These are phyloP conservation scores for Chaetomiaceae sp. DNA, from an alignment of 2,329 filamentous ascomycete genomes.

Conservation along the genomic window DNA sequence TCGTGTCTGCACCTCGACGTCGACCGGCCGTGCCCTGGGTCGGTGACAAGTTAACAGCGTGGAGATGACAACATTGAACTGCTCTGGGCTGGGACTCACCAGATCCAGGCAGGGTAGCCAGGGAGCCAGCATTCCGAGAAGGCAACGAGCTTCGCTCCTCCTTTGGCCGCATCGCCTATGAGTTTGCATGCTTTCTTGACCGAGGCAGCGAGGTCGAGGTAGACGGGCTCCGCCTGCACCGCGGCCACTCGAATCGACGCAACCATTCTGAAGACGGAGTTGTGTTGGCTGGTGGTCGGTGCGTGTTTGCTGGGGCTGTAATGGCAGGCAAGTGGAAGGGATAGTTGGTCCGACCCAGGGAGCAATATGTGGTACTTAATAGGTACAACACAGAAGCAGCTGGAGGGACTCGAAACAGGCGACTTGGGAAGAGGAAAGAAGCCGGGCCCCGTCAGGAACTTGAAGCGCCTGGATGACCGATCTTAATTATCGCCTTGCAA, in stretches of 20 bases:
- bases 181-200: slow-evolving; percentile 45
- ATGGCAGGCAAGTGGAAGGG: background rate
- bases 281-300: background rate
- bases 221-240: slow-evolving; percentile 50
- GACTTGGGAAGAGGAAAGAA: background rate
- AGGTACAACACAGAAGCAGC: background rate
- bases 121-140: slow-evolving; percentile 43
- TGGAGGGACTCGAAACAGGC: background rate
- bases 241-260: slow-evolving; percentile 36
- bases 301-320: background rate
- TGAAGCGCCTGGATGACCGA: background rate
- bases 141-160: slow-evolving; percentile 44
- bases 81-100: slow-evolving; percentile 24
- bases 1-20: slow-evolving; percentile 27
- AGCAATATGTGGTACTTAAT: background rate
- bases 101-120: slow-evolving; percentile 43
- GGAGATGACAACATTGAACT: background rate
- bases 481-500: background rate
- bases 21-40: slow-evolving; percentile 31
- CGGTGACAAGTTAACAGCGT: background rate
- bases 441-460: background rate
- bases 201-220: slow-evolving; percentile 44
- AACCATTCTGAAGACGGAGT: background rate
- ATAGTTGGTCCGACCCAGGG: background rate
- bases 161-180: slow-evolving; percentile 44